A percentile compares a stretch with the other conserved stretches of the same genome.
These are phyloP conservation scores for Fusarium sp. DNA, from an alignment of 2,329 filamentous ascomycete species.

Conservation along the genomic window DNA sequence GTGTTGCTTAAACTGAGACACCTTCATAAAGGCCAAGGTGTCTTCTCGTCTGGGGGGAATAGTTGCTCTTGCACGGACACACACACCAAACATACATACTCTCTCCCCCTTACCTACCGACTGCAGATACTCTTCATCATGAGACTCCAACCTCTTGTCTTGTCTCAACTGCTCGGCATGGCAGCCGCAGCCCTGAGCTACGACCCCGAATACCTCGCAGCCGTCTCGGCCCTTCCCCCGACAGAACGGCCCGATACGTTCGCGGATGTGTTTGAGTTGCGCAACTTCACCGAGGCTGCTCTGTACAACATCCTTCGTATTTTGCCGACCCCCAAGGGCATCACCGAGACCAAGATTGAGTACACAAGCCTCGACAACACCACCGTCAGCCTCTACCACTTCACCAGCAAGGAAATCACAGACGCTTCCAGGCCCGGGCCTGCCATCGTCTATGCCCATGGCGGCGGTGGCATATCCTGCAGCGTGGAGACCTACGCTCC, in stretches of 20 bases:
- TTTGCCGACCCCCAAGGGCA: background rate
- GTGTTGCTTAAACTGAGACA: background rate
- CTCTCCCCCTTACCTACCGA: background rate
- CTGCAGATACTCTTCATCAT: background rate
- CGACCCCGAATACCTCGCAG: slow-evolving; percentile 17
- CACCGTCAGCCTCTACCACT: slow-evolving; percentile 31
- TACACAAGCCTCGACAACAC: slow-evolving; percentile 32
- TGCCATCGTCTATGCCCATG: slow-evolving; percentile 54
- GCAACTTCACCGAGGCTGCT: slow-evolving; percentile 2
- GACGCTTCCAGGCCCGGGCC: slow-evolving; percentile 19
- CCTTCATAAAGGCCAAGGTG: background rate
- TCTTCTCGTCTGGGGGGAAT: background rate
- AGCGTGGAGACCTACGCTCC: slow-evolving; percentile 42
- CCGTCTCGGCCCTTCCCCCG: background rate
- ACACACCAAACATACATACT: background rate
- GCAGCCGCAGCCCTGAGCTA: slow-evolving; percentile 12
- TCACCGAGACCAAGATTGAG: slow-evolving; percentile 23
- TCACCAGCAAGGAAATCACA: slow-evolving; percentile 5
- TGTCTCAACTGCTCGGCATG: background rate
- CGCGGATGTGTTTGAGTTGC: slow-evolving; percentile 16
- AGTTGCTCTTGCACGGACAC: background rate
- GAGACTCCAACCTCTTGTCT: background rate
- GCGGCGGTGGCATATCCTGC: slow-evolving; percentile 55
- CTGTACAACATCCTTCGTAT: background rate
- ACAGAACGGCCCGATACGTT: slow-evolving; percentile 1